phyloP scores from a whole-genome alignment of 139 green algal species.

The Chlamydomonas sp. region DNA sequence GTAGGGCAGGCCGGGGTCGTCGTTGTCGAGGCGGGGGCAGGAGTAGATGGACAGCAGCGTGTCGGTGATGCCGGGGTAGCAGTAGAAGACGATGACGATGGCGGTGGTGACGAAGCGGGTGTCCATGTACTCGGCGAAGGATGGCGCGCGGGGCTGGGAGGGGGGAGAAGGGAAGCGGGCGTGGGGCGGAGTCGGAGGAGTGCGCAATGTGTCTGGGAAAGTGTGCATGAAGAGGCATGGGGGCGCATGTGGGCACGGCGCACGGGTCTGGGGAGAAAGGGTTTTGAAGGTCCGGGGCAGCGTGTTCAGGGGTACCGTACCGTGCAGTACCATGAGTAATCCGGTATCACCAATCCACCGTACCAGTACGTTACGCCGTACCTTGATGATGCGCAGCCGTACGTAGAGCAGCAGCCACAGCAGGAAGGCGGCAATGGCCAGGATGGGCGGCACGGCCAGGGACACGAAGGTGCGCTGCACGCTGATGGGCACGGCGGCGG shows the following conservation, averaged over 20 bases:
- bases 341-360: background rate
- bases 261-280: too few species aligned
- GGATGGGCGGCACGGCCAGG: background rate
- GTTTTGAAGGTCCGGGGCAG: too few species aligned
- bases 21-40: background rate
- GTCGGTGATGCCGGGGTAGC: slow-evolving; percentile 11
- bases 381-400: background rate
- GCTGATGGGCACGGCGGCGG: background rate
- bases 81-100: slow-evolving; percentile 19
- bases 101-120: background rate
- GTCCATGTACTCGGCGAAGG: background rate
- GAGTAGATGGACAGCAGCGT: slow-evolving; percentile 15
- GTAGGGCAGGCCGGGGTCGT: background rate
- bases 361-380: too few species aligned
- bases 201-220: too few species aligned
- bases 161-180: background rate
- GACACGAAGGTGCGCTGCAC: slow-evolving; percentile 5
- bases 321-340: too few species aligned
- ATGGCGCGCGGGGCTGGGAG: background rate
- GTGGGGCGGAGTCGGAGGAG: too few species aligned
- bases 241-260: too few species aligned
- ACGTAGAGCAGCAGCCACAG: slow-evolving; percentile 1
- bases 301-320: too few species aligned
- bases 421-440: background rate
- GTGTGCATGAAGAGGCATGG: too few species aligned